Evolutionary conservation across 2,329 filamentous ascomycete species (phyloP), one percentile per base, ranked within the genome.

Genomic region (Monilinia vaccinii-corymbosi): DNA sequence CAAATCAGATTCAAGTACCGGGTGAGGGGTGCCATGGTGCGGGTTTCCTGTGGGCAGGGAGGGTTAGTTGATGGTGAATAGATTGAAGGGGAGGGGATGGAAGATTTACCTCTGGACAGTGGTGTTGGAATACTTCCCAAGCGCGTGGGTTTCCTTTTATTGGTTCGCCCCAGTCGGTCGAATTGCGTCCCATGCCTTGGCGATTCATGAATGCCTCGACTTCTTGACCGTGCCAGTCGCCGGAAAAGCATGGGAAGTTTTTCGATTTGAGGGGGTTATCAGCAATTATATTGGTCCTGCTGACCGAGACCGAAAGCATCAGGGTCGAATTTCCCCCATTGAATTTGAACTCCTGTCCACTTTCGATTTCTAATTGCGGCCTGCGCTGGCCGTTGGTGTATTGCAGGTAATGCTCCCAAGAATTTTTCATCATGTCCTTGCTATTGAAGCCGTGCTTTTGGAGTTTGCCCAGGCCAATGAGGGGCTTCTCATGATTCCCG

Each of bases 1-100:
- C 56, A 59, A 4, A 53, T 31, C 4, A 59, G 21, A 31, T 59
- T 59, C 6, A 59, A 18, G n/a, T 53, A 59, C 3, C 56, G 56
- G 1, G 56, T 58, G 5, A 58, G 28, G 1, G 56, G 56, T 18
- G 10, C 6, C 45, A 58, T 50, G 14, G 32, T 9, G 4, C 44
- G 46, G 4, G 55, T 38, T 50, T 57, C 25, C 55, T 57, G 9
- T 0, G 6, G 13, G 4, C 2, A 18, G 21, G 16, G 32, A 18
- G 21, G 16, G 32, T 57, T 18, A 49, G 44, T 9, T 7, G 7
- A 46, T 9, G 14, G 8, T 13, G n/a, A 8, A 34, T 34, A 9
- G 2, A n/a, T 28, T 9, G 14, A 23, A 14, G 18, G 3, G 13
- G 13, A 34, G 10, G 9, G 6, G 3, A n/a, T 36, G 6, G 4